Evolutionary conservation across 2,329 filamentous ascomycete species (phyloP).

Genomic region (Rhynchosporium agropyri): DNA sequence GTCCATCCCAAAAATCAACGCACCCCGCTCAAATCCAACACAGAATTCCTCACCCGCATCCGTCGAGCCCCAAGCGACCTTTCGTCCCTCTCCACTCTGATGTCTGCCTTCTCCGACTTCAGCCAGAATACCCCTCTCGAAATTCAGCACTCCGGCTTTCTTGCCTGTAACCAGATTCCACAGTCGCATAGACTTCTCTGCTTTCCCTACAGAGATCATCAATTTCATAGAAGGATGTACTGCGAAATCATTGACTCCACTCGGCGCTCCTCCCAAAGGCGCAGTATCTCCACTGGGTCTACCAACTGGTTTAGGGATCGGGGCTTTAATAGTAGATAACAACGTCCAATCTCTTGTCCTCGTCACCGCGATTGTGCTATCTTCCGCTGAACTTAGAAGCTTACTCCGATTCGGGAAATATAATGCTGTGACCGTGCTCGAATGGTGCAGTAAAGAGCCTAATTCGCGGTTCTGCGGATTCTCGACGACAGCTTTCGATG

Average conservation of each 20-base stretch:
- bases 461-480: conserved; percentile 87
- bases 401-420: conserved; percentile 85
- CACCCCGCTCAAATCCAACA: conserved; percentile 84
- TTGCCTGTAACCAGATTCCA: conserved; percentile 98
- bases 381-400: conserved; percentile 83
- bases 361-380: conserved; percentile 87
- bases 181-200: conserved; percentile 86
- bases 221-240: conserved; percentile 96
- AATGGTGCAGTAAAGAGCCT: conserved; percentile 84
- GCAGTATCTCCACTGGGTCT: conserved; percentile 90
- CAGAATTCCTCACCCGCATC: conserved; percentile 82
- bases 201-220: conserved; percentile 89
- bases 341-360: conserved; percentile 87
- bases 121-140: conserved; percentile 70
- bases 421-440: conserved; percentile 77
- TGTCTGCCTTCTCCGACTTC: conserved; percentile 77
- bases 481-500: conserved; percentile 75
- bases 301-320: conserved; percentile 77
- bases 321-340: conserved; percentile 85
- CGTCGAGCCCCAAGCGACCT: conserved; percentile 76
- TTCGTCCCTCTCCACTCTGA: conserved; percentile 78
- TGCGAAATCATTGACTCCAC: conserved; percentile 93
- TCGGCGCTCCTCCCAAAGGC: conserved; percentile 74
- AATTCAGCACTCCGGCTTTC: conserved; percentile 91
- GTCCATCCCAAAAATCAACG: conserved; percentile 85